Base-by-base conservation (phyloP, 2,329 filamentous ascomycete genomes). In the Clarireedia homoeocarpa region DNA sequence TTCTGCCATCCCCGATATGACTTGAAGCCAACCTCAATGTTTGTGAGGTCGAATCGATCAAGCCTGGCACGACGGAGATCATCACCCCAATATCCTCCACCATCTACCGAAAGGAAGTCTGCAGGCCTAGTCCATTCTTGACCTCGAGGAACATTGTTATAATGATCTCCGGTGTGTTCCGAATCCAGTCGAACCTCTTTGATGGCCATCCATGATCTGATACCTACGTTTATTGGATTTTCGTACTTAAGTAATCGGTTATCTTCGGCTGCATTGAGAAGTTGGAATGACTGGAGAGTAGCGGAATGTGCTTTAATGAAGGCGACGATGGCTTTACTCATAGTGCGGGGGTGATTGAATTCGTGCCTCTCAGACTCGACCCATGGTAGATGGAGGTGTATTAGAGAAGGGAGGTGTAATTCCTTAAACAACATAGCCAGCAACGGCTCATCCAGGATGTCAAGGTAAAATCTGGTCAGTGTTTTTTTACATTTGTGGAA, bases 251-350 rank as follows among this genome's bases (percentile, higher is more conserved):
- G 6, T 5, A 56, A n/a, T 27, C 53, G 53, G 14, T 45, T 51
- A 24, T 56, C 53, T 46, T 56, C 53, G 5, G 53, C 53, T 47
- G 53, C 53, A 38, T 56, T 56, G 4, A 56, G 48, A 27, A 56
- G 23, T 46, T 61, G 46, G 52, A 60, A 51, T 15, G 44, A 40
- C 20, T 48, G 48, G 61, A 66, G 26, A 44, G 54, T 6, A 27
- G 48, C 7, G 38, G 27, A 42, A 40, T 56, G 53, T n/a, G 26
- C 42, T 36, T 56, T 36, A 9, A 56, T n/a, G 12, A 52, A 51
- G n/a, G 56, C 55, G 24, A 63, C 61, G 14, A 63, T 46, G 3
- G 50, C 54, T 50, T 60, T 58, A 3, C 42, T 55, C 5, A 66
- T 26, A 14, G 53, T 26, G 12, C 63, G 59, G 20, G 44, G 46